phyloP scores from a whole-genome alignment of 2,329 filamentous ascomycete species.

The Nigrograna mackinnonii region DNA sequence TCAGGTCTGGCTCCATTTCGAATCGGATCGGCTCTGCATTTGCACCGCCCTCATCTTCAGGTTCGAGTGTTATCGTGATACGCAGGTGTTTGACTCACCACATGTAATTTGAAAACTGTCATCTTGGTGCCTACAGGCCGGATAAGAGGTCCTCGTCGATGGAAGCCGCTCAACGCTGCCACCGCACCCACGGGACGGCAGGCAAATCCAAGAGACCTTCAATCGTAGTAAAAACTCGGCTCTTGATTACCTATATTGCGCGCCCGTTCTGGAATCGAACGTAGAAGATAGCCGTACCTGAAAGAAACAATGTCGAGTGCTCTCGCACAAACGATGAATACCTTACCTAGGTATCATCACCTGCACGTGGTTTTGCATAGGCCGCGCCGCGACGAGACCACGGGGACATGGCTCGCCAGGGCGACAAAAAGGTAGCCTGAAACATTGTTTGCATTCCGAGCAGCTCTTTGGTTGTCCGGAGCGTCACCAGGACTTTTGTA shows the following conservation, averaged over 20 bases:
- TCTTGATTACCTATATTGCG: not conserved
- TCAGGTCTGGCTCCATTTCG: not conserved
- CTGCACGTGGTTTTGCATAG: too few species aligned
- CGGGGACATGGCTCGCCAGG: constrained; percentile 2
- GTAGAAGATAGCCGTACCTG: too few species aligned
- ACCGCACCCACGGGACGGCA: not conserved
- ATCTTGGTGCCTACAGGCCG: not conserved
- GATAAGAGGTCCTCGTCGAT: constrained; percentile 1
- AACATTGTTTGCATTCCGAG: constrained; percentile 36
- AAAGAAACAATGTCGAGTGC: not conserved
- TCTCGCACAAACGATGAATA: not conserved
- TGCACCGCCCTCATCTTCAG: not conserved
- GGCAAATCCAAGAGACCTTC: not conserved
- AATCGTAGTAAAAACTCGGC: not conserved
- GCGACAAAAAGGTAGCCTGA: constrained; percentile 18
- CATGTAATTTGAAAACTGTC: too few species aligned
- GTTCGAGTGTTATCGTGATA: constrained; percentile 1
- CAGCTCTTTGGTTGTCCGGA: constrained; percentile 21
- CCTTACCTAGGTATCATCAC: not conserved
- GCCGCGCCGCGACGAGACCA: constrained; percentile 4
- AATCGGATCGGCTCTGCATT: constrained; percentile 10
- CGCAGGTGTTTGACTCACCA: too few species aligned
- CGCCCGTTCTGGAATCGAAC: not conserved
- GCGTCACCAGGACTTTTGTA: constrained; percentile 32
- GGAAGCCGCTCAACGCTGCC: not conserved